These are phyloP conservation scores for Rubia occidens DNA, from an alignment of 305 asterid species.

Conservation along the genomic window DNA sequence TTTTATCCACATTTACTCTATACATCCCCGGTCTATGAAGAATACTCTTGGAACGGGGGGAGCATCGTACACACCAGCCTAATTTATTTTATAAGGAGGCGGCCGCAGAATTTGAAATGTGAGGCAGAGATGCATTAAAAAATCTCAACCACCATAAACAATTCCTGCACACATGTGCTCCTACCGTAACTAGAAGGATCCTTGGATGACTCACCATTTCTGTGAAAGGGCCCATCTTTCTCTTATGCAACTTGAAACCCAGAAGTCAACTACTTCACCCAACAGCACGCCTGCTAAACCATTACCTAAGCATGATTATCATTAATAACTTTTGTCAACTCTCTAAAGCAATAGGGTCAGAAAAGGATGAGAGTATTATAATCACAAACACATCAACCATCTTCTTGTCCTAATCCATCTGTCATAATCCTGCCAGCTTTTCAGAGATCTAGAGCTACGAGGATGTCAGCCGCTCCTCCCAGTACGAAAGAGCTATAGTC, in stretches of 20 bases:
- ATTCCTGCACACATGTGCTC: neutral
- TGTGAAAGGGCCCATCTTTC: neutral
- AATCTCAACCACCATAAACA: neutral
- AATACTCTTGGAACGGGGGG: no score
- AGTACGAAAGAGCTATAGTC: constrained; percentile 8
- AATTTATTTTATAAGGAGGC: neutral
- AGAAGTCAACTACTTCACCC: neutral
- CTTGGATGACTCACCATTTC: neutral
- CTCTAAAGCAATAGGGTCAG: neutral
- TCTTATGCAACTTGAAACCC: constrained; percentile 2
- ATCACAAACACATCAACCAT: neutral
- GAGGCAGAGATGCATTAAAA: neutral
- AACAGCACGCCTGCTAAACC: neutral
- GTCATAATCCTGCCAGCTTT: neutral
- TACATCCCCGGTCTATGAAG: no score
- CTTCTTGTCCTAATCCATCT: neutral
- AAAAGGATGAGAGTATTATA: neutral
- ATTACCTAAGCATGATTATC: neutral
- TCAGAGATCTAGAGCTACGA: neutral
- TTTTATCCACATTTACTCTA: no score
- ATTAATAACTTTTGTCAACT: neutral
- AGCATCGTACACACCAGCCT: neutral
- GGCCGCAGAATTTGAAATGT: neutral
- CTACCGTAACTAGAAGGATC: neutral
- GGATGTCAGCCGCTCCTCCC: neutral